Conservation (phyloP, 1,139 yeast genomes). For the Suhomyces coccinellae region DNA sequence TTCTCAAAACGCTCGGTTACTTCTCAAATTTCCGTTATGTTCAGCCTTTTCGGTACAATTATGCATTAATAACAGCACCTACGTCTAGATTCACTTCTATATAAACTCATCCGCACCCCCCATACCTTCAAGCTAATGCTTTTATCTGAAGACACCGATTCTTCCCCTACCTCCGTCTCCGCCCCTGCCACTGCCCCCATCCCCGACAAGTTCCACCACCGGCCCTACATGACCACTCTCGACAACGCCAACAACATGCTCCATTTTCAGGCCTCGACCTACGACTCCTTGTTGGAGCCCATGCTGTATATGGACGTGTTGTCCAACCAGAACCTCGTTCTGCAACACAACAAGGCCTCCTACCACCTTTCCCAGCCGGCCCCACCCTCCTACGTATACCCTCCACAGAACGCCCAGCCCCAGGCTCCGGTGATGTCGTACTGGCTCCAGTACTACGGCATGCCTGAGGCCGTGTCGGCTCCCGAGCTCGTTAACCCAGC, state of each 20-base stretch:
- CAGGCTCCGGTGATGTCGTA: not conserved
- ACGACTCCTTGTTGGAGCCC: constrained; percentile 3
- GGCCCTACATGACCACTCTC: constrained; percentile 4
- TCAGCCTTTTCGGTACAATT: constrained; percentile 6
- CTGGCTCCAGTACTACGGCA: not conserved
- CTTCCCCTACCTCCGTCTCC: not conserved
- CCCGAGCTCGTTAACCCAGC: not conserved
- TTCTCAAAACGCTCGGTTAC: constrained; percentile 8
- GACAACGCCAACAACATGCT: constrained; percentile 6
- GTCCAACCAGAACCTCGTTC: constrained; percentile 2
- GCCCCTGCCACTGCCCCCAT: not conserved
- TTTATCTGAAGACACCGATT: constrained; percentile 4
- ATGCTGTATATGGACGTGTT: constrained; percentile 3
- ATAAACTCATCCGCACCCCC: constrained; percentile 1
- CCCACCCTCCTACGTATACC: not conserved
- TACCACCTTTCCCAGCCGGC: not conserved
- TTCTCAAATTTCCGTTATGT: constrained; percentile 1
- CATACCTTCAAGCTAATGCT: constrained; percentile 1
- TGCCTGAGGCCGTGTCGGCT: not conserved
- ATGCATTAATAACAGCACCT: not conserved
- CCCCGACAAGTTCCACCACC: not conserved
- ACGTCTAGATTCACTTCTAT: not conserved
- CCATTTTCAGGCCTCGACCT: constrained; percentile 2
- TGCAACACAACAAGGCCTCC: not conserved
- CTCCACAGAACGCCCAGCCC: not conserved